Percentiles rank a stretch among this genome's conserved stretches.
phyloP scores from a whole-genome alignment of 495 filamentous ascomycete genomes.

The Penicillium goetzii region DNA sequence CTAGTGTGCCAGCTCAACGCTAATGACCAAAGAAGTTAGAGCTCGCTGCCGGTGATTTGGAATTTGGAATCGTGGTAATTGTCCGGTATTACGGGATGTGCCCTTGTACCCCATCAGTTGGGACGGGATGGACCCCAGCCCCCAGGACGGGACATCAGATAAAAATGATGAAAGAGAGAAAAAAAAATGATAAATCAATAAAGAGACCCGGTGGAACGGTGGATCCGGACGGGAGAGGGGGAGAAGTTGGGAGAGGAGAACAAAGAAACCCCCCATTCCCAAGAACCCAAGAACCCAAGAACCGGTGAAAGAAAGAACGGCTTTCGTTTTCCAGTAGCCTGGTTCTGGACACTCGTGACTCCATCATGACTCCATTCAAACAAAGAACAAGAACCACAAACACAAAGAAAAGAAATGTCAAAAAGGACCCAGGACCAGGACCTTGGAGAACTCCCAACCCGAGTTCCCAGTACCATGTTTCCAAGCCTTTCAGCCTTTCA shows the following conservation, averaged over 20 bases:
- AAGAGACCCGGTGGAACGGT: background rate
- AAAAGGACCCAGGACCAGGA: background rate
- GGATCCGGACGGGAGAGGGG: background rate
- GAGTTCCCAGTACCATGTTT: background rate
- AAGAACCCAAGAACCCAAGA: background rate
- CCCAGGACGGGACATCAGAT: slow-evolving; percentile 9
- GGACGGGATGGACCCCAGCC: too few relatives aligned
- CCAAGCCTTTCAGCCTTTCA: background rate
- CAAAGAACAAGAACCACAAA: background rate
- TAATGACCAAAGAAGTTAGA: background rate
- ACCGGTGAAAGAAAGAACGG: background rate
- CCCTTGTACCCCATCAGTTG: background rate
- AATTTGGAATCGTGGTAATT: slow-evolving; percentile 12
- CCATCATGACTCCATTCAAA: background rate
- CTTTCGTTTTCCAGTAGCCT: background rate
- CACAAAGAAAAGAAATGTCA: background rate
- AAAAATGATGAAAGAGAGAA: background rate
- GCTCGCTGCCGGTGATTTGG: slow-evolving; percentile 12
- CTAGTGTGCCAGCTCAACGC: background rate
- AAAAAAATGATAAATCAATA: background rate
- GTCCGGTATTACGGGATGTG: slow-evolving; percentile 13
- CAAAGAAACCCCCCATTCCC: background rate
- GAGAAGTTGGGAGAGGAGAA: background rate
- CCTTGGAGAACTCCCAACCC: background rate
- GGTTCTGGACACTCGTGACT: background rate